phyloP scores from a whole-genome alignment of 78 protist genomes.

The Chrysochromulina parva region DNA sequence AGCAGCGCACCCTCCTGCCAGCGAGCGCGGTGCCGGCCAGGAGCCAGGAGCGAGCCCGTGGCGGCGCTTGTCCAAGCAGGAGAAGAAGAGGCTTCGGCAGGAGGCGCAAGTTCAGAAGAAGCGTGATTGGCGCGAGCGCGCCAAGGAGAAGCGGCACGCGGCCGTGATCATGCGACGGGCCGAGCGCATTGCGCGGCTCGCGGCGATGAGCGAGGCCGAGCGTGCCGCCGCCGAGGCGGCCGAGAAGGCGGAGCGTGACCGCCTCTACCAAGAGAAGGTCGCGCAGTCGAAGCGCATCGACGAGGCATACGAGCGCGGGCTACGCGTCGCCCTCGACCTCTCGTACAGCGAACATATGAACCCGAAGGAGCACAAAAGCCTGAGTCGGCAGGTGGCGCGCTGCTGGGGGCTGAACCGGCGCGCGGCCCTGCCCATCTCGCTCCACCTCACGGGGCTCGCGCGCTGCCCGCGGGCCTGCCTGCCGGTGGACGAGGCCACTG shows the following conservation, averaged over 20 bases:
- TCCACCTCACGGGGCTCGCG: neutral
- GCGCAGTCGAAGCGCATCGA: neutral
- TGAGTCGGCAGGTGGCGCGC: neutral
- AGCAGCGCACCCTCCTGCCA: too few species aligned
- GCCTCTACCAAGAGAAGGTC: neutral
- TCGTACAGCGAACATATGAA: neutral
- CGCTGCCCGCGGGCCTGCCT: neutral
- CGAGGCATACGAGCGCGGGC: neutral
- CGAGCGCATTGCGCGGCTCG: neutral
- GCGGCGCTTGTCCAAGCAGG: too few species aligned
- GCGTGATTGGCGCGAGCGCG: too few species aligned
- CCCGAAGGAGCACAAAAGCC: neutral
- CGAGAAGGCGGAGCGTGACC: neutral
- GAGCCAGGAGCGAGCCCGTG: too few species aligned
- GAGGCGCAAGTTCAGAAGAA: too few species aligned
- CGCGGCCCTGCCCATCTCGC: neutral
- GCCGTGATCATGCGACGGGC: too few species aligned
- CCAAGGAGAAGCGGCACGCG: too few species aligned
- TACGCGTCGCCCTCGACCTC: neutral
- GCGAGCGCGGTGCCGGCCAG: too few species aligned
- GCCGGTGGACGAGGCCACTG: neutral
- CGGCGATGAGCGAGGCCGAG: neutral
- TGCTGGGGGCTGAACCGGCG: conserved; percentile 3
- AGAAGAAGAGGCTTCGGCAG: too few species aligned
- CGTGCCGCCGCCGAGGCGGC: neutral